These are phyloP conservation scores for Xylaria sp. DNA, from an alignment of 2,329 filamentous ascomycete species.

Conservation along the genomic window DNA sequence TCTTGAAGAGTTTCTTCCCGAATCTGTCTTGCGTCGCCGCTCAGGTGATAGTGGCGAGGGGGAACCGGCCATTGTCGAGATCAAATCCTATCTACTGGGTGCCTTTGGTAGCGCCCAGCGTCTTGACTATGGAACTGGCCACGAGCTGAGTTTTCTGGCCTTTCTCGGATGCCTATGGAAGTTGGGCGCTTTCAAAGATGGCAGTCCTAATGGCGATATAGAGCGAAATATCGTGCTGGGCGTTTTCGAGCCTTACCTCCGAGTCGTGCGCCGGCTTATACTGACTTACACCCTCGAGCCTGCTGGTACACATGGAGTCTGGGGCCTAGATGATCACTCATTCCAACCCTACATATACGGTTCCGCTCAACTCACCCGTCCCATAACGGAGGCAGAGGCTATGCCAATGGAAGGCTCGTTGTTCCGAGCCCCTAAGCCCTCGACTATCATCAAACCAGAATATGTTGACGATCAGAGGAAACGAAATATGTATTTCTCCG, in stretches of 20 bases:
- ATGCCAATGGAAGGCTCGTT: constrained; percentile 78
- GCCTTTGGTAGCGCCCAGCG: constrained; percentile 83
- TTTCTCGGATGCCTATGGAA: constrained; percentile 92
- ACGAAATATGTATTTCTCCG: constrained; percentile 86
- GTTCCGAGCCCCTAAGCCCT: constrained; percentile 63
- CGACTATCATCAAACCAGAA: constrained; percentile 59
- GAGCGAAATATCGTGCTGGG: constrained; percentile 79
- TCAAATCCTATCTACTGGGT: constrained; percentile 74
- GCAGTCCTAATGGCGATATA: constrained; percentile 45
- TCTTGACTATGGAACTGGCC: constrained; percentile 92
- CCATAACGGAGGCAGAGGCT: constrained; percentile 57
- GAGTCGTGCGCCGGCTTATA: constrained; percentile 74
- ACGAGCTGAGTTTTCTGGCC: constrained; percentile 90
- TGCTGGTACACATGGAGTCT: constrained; percentile 92
- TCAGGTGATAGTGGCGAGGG: constrained; percentile 25
- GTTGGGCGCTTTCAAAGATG: constrained; percentile 68
- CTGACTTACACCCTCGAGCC: constrained; percentile 89
- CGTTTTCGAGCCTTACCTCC: constrained; percentile 71
- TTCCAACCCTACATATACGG: constrained; percentile 94
- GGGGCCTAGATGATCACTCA: constrained; percentile 96
- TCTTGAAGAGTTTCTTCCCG: constrained; percentile 51
- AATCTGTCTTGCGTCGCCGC: constrained; percentile 29
- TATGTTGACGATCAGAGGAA: constrained; percentile 60
- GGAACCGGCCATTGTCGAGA: constrained; percentile 56
- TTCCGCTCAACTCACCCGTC: constrained; percentile 78